Conservation (phyloP, 2,329 filamentous ascomycete species). For the Biscogniauxia marginata region DNA sequence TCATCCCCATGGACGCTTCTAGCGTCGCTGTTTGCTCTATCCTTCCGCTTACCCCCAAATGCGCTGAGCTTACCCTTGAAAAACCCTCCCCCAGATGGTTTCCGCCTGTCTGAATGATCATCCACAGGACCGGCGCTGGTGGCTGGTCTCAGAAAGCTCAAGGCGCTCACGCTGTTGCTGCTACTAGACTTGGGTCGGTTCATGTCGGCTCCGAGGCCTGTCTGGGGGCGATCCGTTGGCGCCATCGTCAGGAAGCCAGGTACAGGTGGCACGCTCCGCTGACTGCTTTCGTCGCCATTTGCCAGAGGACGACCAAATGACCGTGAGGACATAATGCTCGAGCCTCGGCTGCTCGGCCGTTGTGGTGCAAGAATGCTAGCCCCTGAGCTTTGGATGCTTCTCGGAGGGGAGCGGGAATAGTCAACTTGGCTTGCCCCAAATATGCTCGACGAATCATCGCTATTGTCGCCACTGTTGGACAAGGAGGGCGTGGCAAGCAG, state of each 20-base stretch:
- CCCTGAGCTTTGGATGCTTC: conserved; percentile 50
- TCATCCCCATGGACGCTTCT: conserved; percentile 8
- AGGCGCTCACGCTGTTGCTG: conserved; percentile 16
- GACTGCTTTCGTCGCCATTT: conserved; percentile 20
- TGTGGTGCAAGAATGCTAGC: conserved; percentile 45
- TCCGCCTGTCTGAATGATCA: background rate
- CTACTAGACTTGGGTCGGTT: conserved; percentile 29
- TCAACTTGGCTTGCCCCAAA: conserved; percentile 55
- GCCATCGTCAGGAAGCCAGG: conserved; percentile 34
- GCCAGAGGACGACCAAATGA: conserved; percentile 35
- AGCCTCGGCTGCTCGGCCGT: conserved; percentile 50
- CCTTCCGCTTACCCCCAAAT: conserved; percentile 26
- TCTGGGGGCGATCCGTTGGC: conserved; percentile 20
- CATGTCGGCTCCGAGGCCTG: conserved; percentile 27
- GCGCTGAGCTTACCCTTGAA: conserved; percentile 38
- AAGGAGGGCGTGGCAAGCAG: conserved; percentile 50
- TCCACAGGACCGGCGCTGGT: conserved; percentile 6
- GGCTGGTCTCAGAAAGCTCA: conserved; percentile 15
- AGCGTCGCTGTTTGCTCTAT: conserved; percentile 22
- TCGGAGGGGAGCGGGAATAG: conserved; percentile 58
- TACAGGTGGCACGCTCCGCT: conserved; percentile 23
- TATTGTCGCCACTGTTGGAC: conserved; percentile 47
- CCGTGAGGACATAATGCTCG: conserved; percentile 47
- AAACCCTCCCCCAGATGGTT: background rate
- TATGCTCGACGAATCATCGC: conserved; percentile 56